Conservation (phyloP, 371 early-diverging fungal species). For the Mortierella sp. region DNA sequence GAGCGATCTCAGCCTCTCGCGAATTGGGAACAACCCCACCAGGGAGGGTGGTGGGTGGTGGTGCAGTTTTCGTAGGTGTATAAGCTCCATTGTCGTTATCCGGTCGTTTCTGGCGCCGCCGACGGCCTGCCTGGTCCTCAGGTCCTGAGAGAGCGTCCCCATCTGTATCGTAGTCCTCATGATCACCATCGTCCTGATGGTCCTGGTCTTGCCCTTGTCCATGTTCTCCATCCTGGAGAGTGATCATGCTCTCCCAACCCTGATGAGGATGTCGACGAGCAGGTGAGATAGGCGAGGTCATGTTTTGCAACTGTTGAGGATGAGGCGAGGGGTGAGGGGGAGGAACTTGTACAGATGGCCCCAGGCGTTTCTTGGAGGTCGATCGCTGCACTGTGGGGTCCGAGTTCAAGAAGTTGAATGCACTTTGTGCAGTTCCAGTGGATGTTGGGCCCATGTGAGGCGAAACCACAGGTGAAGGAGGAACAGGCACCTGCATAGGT, state of each 20-base stretch:
- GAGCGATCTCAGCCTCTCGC: conserved; percentile 44
- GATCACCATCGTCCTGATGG: conserved; percentile 48
- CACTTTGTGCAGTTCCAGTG: conserved; percentile 11
- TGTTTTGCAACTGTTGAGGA: conserved; percentile 6
- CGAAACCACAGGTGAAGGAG: conserved; percentile 40
- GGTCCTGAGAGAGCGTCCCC: conserved; percentile 50
- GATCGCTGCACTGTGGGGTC: conserved; percentile 48
- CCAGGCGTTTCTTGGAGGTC: conserved; percentile 29
- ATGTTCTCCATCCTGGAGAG: conserved; percentile 16
- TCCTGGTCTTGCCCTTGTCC: conserved; percentile 51
- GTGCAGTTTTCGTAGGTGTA: conserved; percentile 45
- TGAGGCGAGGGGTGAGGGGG: conserved; percentile 1
- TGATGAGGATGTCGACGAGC: conserved; percentile 42
- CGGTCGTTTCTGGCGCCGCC: conserved; percentile 26
- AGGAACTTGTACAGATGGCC: conserved; percentile 32
- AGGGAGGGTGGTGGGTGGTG: conserved; percentile 30
- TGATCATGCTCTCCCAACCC: conserved; percentile 31
- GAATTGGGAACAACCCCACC: conserved; percentile 25
- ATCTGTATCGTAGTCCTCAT: conserved; percentile 47
- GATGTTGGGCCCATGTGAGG: conserved; percentile 36
- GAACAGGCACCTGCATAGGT: conserved; percentile 30
- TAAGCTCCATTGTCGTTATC: conserved; percentile 16
- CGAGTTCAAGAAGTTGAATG: conserved; percentile 46
- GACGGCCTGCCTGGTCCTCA: conserved; percentile 33
- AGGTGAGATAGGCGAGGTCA: conserved; percentile 41